Evolutionary conservation across 1,284 basidiomycete genomes (phyloP).

Genomic region (Irpex sp.): DNA sequence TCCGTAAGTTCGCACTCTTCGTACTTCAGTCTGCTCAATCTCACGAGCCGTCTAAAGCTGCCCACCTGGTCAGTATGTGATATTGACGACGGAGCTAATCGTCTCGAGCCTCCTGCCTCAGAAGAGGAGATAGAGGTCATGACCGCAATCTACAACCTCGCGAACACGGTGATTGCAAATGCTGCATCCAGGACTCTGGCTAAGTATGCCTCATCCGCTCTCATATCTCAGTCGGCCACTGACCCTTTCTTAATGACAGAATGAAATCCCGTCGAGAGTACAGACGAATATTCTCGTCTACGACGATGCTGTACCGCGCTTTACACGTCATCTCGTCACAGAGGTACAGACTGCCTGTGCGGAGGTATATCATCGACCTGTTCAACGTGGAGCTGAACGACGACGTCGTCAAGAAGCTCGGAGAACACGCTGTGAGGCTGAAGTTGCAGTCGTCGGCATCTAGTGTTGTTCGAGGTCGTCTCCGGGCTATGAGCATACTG

Average conservation of each 20-base stretch:
- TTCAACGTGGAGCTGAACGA: slow-evolving; percentile 80
- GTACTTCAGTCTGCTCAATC: background rate
- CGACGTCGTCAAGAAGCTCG: slow-evolving; percentile 50
- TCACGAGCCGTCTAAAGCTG: slow-evolving; percentile 45
- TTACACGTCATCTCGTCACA: slow-evolving; percentile 84
- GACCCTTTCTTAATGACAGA: slow-evolving; percentile 34
- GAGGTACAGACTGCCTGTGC: slow-evolving; percentile 85
- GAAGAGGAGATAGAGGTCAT: slow-evolving; percentile 85
- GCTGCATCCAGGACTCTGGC: slow-evolving; percentile 85
- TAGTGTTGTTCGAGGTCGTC: slow-evolving; percentile 3
- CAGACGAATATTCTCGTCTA: slow-evolving; percentile 73
- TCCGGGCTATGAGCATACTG: slow-evolving; percentile 54
- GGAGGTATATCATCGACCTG: slow-evolving; percentile 89
- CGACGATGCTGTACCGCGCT: slow-evolving; percentile 79
- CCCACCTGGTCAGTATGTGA: slow-evolving; percentile 65
- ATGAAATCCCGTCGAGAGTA: slow-evolving; percentile 81
- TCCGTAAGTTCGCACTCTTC: slow-evolving; percentile 42
- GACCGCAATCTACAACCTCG: slow-evolving; percentile 88
- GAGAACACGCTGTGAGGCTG: slow-evolving; percentile 45
- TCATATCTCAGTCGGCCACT: background rate
- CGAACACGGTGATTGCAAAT: slow-evolving; percentile 95
- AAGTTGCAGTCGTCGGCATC: slow-evolving; percentile 23
- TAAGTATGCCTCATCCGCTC: slow-evolving; percentile 46
- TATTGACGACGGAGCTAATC: slow-evolving; percentile 42
- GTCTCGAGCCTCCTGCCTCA: slow-evolving; percentile 61